Evolutionary conservation across 2,329 filamentous ascomycete genomes (phyloP).

Genomic region (Xylariaceae sp.): DNA sequence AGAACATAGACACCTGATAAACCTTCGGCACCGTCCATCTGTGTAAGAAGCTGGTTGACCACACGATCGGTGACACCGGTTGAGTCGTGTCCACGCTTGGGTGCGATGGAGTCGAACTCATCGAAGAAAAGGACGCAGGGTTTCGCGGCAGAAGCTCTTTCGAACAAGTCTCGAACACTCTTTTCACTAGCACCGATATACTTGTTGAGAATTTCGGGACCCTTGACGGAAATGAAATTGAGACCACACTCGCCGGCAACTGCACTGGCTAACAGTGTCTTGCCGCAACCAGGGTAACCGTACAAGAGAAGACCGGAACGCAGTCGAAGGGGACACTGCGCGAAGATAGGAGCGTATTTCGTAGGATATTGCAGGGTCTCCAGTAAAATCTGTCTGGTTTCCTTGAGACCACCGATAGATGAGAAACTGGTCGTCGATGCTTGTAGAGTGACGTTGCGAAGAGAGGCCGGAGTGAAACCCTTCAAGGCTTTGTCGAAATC

Average conservation of each 20-base stretch:
- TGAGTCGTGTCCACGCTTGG: conserved; percentile 92
- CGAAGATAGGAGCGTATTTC: conserved; percentile 96
- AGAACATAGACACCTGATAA: conserved; percentile 93
- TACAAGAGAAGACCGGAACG: conserved; percentile 91
- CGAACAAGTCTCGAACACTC: conserved; percentile 89
- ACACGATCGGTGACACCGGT: conserved; percentile 98
- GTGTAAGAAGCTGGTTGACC: conserved; percentile 94
- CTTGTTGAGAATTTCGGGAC: conserved; percentile 96
- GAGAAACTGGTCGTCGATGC: conserved; percentile 89
- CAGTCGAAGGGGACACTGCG: conserved; percentile 88
- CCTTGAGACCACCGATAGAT: conserved; percentile 80
- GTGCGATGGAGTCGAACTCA: conserved; percentile 96
- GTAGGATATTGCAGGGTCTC: conserved; percentile 97
- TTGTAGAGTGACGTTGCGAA: conserved; percentile 90
- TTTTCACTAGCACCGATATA: conserved; percentile 98
- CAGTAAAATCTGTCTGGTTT: conserved; percentile 83
- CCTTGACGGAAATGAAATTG: conserved; percentile 98
- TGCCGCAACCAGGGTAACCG: conserved; percentile 92
- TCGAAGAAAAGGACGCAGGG: conserved; percentile 98
- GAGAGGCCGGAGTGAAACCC: conserved; percentile 89
- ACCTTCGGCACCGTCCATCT: conserved; percentile 98
- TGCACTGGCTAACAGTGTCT: conserved; percentile 89
- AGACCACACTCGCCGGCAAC: conserved; percentile 97
- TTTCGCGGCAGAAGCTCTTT: conserved; percentile 80
- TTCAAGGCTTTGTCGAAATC: conserved; percentile 84